Percentiles rank a stretch among this genome's conserved stretches.
These are phyloP conservation scores for Penicillium carneum DNA, from an alignment of 2,329 filamentous ascomycete genomes.

Conservation along the genomic window DNA sequence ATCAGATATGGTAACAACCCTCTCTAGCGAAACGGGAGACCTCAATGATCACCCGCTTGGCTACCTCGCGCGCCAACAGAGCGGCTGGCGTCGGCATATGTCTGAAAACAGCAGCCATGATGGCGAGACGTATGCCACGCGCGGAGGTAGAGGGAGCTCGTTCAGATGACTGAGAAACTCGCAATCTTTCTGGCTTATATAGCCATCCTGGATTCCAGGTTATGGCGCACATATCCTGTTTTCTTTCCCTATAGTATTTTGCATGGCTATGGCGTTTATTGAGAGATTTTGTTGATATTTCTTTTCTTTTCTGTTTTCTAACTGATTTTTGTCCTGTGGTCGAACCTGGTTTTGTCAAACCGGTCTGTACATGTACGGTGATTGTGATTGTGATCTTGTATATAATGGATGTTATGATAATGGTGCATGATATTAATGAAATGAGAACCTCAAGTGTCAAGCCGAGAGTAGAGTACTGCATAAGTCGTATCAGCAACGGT, in stretches of 20 bases:
- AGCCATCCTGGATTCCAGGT: background rate
- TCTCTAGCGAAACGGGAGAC: slow-evolving; percentile 30
- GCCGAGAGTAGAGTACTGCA: background rate
- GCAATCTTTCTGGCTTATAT: background rate
- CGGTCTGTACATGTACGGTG: slow-evolving; percentile 3
- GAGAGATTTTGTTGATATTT: background rate
- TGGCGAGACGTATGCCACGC: slow-evolving; percentile 13
- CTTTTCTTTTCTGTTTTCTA: background rate
- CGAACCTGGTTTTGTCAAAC: background rate
- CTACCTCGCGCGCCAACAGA: slow-evolving; percentile 26
- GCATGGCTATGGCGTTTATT: slow-evolving; percentile 12
- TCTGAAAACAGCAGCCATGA: slow-evolving; percentile 29
- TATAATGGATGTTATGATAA: slow-evolving; percentile 30
- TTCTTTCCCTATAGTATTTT: background rate
- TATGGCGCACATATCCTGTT: slow-evolving; percentile 5
- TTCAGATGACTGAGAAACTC: slow-evolving; percentile 5
- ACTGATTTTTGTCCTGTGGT: background rate
- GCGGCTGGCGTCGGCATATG: slow-evolving; percentile 43
- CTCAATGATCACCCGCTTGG: slow-evolving; percentile 16
- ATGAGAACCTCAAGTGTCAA: background rate
- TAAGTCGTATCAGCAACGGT: background rate
- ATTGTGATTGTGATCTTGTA: slow-evolving; percentile 14
- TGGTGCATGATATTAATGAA: slow-evolving; percentile 27
- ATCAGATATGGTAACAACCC: slow-evolving; percentile 37
- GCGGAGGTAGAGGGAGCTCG: slow-evolving; percentile 6